Base-by-base conservation (phyloP, 2,329 filamentous ascomycete species). In the Paecilomyces sp. region DNA sequence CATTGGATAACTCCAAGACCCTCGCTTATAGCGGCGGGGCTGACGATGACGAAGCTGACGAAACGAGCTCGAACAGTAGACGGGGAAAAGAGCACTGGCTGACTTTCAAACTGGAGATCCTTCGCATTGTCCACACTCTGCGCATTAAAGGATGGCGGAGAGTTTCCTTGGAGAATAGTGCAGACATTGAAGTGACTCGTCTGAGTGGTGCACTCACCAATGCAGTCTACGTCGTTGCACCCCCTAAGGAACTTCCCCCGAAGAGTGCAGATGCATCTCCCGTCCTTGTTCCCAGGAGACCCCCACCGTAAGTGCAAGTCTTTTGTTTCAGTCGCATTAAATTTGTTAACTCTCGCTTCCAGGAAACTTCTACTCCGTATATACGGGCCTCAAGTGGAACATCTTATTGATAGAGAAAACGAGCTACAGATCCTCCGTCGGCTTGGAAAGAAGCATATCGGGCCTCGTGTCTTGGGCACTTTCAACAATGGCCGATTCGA, bases 401-500 rank as follows among this genome's bases (percentile, higher is more conserved):
- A 97, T 73, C 83, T 99, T 52, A 99, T 99, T 67, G 93, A 99
- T 72, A 85, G 94, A 61, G 90, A 97, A 59, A 89, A 89, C 25
- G 94, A 99, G 73, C 81, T 99, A 15, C 86, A 87, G 61, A 94
- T 97, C 55, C 82, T 99, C 18, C 85, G 88, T 61, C 88, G 94
- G 51, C 83, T 99, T 33, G 91, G 90, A 2, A 87, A 90, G 58
- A 96, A 97, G 80, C 92, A 89, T 67, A 99, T 99, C 64, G 94
- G 94, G 2, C 94, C 94, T 4, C 86, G 91, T 15, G 80, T 99
- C 31, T 81, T 99, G 0, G 94, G 94, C 0, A 97, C 91, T 0
- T 99, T 99, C 73, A 85, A 83, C 58, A 99, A 99, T 70, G 94
- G 94, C 9, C 89, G 94, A 4, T 99, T 99, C 65, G 94, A 99